A percentile compares a stretch with the other conserved stretches of the same genome.
Conservation (phyloP, 495 filamentous ascomycete species). For the Tetracladium marchalianum region DNA sequence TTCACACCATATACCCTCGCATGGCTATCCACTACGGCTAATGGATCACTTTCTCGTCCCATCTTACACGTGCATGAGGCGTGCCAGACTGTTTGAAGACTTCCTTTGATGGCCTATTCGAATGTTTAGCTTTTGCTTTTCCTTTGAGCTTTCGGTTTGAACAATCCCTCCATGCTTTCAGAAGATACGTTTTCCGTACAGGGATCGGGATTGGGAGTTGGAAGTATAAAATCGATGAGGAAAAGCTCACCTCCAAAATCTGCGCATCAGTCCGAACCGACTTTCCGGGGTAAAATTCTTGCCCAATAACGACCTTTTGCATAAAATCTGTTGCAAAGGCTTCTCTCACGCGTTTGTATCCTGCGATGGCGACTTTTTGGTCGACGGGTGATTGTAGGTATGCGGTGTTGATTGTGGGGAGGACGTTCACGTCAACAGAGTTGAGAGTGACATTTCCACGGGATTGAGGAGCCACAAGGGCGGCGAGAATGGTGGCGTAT, state of each 20-base stretch:
- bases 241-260: slow-evolving; percentile 32
- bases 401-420: slow-evolving; percentile 43
- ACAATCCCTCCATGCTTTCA: too few relatives aligned
- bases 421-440: slow-evolving; percentile 28
- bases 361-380: slow-evolving; percentile 41
- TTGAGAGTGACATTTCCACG: slow-evolving; percentile 46
- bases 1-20: slow-evolving; percentile 42
- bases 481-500: slow-evolving; percentile 33
- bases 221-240: too few relatives aligned
- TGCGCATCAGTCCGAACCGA: slow-evolving; percentile 37
- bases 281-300: slow-evolving; percentile 38
- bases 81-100: slow-evolving; percentile 37
- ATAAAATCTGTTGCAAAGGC: slow-evolving; percentile 27
- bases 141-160: too few relatives aligned
- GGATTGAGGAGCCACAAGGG: slow-evolving; percentile 37
- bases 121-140: too few relatives aligned
- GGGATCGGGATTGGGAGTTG: too few relatives aligned
- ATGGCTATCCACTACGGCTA: slow-evolving; percentile 42
- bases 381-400: slow-evolving; percentile 45
- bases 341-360: slow-evolving; percentile 41
- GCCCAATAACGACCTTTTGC: slow-evolving; percentile 29
- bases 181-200: too few relatives aligned
- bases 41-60: slow-evolving; percentile 34
- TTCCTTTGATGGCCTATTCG: slow-evolving; percentile 23
- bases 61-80: slow-evolving; percentile 45